Evolutionary conservation across 192 early-diverging fungal species (phyloP).

Genomic region (Backusella luteola): DNA sequence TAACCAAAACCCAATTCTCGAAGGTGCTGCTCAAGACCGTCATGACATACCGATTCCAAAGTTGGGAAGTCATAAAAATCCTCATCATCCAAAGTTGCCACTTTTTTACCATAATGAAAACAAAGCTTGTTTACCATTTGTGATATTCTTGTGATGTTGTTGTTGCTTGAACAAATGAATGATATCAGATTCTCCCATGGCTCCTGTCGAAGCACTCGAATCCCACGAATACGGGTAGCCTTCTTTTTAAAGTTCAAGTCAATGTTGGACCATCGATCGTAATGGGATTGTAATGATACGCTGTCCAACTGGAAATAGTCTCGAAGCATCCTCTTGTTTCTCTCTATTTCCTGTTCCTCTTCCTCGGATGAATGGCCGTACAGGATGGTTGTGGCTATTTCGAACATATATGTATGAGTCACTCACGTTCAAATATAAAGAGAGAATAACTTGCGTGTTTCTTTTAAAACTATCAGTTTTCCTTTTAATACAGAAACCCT

Average conservation of each 20-base stretch:
- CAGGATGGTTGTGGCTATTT: constrained; percentile 23
- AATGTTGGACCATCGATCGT: constrained; percentile 50
- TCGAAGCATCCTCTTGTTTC: constrained; percentile 41
- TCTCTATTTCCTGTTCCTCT: constrained; percentile 23
- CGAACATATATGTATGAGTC: background rate
- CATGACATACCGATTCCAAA: constrained; percentile 47
- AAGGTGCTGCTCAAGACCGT: constrained; percentile 64
- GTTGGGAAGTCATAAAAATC: constrained; percentile 73
- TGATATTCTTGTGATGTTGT: constrained; percentile 92
- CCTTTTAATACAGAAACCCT: constrained; percentile 55
- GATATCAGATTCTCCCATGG: constrained; percentile 84
- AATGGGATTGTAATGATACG: constrained; percentile 55
- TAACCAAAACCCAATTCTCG: constrained; percentile 90
- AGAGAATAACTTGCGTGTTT: constrained; percentile 45
- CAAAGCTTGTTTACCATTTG: constrained; percentile 70
- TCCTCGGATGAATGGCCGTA: constrained; percentile 23
- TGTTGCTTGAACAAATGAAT: constrained; percentile 94
- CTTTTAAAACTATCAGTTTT: constrained; percentile 59
- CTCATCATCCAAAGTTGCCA: constrained; percentile 35
- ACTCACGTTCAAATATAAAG: background rate
- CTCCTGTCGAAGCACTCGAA: constrained; percentile 80
- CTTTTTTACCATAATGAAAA: constrained; percentile 40
- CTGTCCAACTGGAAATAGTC: constrained; percentile 88
- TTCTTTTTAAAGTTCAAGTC: constrained; percentile 71
- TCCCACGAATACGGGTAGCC: constrained; percentile 54